Conservation (phyloP, 495 filamentous ascomycete species). For the Pyrenopolyporus hunteri region DNA sequence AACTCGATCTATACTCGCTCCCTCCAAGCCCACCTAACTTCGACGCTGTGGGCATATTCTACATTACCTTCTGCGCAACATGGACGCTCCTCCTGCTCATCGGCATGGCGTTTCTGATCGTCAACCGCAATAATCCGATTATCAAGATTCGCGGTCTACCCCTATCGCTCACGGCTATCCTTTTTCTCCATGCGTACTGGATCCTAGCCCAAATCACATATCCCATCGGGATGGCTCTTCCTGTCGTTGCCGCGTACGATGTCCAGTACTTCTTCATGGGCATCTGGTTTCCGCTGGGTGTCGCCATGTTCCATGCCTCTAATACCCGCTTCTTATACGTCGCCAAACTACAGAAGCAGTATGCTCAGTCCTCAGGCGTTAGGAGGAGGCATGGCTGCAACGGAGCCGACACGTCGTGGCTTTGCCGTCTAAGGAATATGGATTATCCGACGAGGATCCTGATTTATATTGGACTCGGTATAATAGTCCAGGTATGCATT, state of each 20-base stretch:
- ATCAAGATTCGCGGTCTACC: constrained; percentile 68
- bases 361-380: constrained; percentile 36
- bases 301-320: constrained; percentile 73
- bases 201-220: constrained; percentile 64
- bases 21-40: constrained; percentile 37
- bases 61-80: constrained; percentile 51
- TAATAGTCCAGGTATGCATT: constrained; percentile 55
- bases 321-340: constrained; percentile 71
- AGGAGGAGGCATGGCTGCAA: constrained; percentile 31
- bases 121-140: constrained; percentile 60
- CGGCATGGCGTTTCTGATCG: constrained; percentile 61
- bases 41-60: constrained; percentile 53
- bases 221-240: constrained; percentile 63
- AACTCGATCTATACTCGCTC: constrained; percentile 29
- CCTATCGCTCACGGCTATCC: constrained; percentile 63
- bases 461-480: constrained; percentile 56
- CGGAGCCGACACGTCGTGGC: constrained; percentile 37
- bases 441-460: constrained; percentile 55
- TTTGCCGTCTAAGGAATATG: constrained; percentile 45
- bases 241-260: constrained; percentile 51
- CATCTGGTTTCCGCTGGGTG: constrained; percentile 70
- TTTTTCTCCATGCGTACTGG: constrained; percentile 70
- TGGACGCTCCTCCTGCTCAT: constrained; percentile 62
- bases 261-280: constrained; percentile 78
- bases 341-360: constrained; percentile 59